Evolutionary conservation across 2,329 filamentous ascomycete genomes (phyloP).

Genomic region (Pyricularia sp.): DNA sequence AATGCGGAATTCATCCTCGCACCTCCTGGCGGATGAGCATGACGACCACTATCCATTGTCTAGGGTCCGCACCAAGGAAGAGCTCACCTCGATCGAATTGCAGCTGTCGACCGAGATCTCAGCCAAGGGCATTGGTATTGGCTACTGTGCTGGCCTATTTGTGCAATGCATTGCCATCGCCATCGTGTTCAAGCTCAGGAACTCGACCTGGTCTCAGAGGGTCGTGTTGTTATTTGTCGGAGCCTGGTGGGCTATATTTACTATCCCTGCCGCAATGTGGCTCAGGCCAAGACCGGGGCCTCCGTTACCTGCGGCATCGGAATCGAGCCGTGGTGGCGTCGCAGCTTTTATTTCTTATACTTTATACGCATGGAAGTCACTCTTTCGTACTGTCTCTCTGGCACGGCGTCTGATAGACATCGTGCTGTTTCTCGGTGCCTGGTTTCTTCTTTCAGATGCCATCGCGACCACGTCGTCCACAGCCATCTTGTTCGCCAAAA

Average conservation of each 20-base stretch:
- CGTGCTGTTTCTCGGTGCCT: constrained; percentile 67
- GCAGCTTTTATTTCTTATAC: constrained; percentile 58
- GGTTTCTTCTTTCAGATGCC: constrained; percentile 90
- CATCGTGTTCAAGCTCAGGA: constrained; percentile 58
- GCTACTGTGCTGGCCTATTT: constrained; percentile 76
- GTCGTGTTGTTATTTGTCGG: constrained; percentile 81
- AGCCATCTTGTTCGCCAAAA: constrained; percentile 92
- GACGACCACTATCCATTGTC: constrained; percentile 15
- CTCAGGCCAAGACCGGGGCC: constrained; percentile 80
- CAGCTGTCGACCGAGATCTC: constrained; percentile 82
- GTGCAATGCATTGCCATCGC: constrained; percentile 72
- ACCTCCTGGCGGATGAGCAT: constrained; percentile 23
- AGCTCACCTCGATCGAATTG: constrained; percentile 53
- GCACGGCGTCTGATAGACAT: constrained; percentile 63
- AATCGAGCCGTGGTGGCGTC: constrained; percentile 14
- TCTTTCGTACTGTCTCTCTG: constrained; percentile 66
- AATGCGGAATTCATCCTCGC: constrained; percentile 31
- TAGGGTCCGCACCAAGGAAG: constrained; percentile 27
- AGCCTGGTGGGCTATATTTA: constrained; percentile 86
- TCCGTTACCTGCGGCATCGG: constrained; percentile 39
- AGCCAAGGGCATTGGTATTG: constrained; percentile 83
- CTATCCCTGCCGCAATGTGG: constrained; percentile 77
- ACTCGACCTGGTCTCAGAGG: constrained; percentile 73
- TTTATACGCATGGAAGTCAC: constrained; percentile 69
- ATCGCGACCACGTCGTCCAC: constrained; percentile 92